Evolutionary conservation across 805 yeast species (phyloP), one percentile per base, ranked within the genome.

Genomic region (Sugiyamaella mastotermitis): DNA sequence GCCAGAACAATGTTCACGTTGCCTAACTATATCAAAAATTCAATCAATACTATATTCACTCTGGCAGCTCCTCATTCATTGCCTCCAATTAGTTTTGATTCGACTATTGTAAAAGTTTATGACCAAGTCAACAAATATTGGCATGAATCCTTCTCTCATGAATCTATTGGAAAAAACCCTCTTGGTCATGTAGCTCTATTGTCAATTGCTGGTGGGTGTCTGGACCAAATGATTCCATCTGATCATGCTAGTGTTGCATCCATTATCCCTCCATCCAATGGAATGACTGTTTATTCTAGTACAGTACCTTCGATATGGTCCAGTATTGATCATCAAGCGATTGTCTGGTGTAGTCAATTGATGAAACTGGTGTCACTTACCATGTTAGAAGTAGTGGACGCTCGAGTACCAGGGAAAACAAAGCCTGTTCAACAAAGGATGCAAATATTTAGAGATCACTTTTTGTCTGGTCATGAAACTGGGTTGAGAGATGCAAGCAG

Each of bases 281-380:
- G 97, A 0, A 78, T 90, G 43, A 78, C 94, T 0, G 83, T 81
- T 0, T 84, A 76, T 49, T 75, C 96, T 0, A 78, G 92, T 0
- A 88, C 95, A 1, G 81, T 90, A 8, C 95, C 95, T 0, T 71
- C 70, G 2, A 96, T 90, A 1, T 90, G 97, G 95, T 79, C 95
- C 0, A 83, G 96, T 1, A 78, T 87, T 28, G 97, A 90, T 58
- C 98, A 90, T 62, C 69, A 86, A 47, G 97, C 97, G 0, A 79
- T 92, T 33, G 95, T 90, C 1, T 90, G 98, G 98, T 90, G 98
- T 60, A 83, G 79, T 44, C 97, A 90, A 57, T 62, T 88, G 26
- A 70, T 97, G 37, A 66, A 72, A 37, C 73, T 69, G 11, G 47
- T 90, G 1, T 80, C 84, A 6, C 62, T 62, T 35, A 64, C 78